phyloP scores from a whole-genome alignment of 73 alveolate genomes.

The Paramecium tetraurelia region DNA sequence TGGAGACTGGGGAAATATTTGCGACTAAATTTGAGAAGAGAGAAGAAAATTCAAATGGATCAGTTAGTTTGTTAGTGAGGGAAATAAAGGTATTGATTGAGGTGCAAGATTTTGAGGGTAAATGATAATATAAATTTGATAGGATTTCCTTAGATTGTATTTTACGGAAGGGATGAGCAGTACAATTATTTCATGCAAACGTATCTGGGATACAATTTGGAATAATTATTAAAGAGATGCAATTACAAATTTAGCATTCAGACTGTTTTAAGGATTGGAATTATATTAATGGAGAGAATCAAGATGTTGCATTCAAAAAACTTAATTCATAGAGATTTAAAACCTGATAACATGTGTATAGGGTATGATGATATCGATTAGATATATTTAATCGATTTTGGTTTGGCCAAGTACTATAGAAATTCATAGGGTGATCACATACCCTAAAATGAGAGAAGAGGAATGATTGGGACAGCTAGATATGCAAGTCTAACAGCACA shows the following conservation, averaged over 20 bases:
- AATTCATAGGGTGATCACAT: constrained; percentile 71
- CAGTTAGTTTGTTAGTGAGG: background rate
- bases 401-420: constrained; percentile 68
- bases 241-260: constrained; percentile 59
- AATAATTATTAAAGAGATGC: constrained; percentile 25
- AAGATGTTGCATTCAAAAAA: constrained; percentile 67
- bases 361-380: constrained; percentile 66
- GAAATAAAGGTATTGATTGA: background rate
- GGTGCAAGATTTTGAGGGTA: background rate
- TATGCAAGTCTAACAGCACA: constrained; percentile 93
- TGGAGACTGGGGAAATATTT: constrained; percentile 1
- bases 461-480: constrained; percentile 91
- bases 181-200: constrained; percentile 25
- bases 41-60: background rate
- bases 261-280: constrained; percentile 64
- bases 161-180: constrained; percentile 2
- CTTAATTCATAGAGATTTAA: constrained; percentile 73
- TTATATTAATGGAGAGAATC: constrained; percentile 63
- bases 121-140: background rate
- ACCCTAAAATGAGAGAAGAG: constrained; percentile 67
- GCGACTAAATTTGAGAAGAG: constrained; percentile 24
- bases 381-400: constrained; percentile 74
- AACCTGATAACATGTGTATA: constrained; percentile 75
- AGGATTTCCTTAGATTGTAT: background rate
- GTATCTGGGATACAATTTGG: constrained; percentile 34